A percentile compares a stretch with the other conserved stretches of the same genome.
These are phyloP conservation scores for Pseudonitzschia multiseries DNA, from an alignment of 108 stramenopile genomes.

Conservation along the genomic window DNA sequence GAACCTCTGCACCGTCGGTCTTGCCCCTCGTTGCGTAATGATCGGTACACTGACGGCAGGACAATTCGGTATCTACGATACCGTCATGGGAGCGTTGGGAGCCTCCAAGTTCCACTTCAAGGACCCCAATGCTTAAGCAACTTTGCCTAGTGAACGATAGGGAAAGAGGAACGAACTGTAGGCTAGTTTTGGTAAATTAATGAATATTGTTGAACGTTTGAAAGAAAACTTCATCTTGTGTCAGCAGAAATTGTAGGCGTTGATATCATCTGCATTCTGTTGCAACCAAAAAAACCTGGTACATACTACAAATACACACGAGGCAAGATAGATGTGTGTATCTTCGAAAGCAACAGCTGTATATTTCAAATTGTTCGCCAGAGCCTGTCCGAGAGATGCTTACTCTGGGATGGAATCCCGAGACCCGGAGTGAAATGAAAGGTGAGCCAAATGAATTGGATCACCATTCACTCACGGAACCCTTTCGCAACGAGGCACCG, in stretches of 20 bases:
- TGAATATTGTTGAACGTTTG: constrained; percentile 13
- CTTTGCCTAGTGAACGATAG: neutral
- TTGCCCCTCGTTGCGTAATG: constrained; percentile 97
- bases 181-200: constrained; percentile 14
- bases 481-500: constrained; percentile 31
- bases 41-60: constrained; percentile 98
- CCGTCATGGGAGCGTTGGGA: constrained; percentile 93
- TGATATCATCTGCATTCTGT: no score
- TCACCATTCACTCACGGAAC: constrained; percentile 15
- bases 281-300: no score
- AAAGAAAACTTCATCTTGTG: neutral
- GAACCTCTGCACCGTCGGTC: constrained; percentile 96
- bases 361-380: no score
- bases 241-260: neutral
- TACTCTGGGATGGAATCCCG: no score
- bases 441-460: neutral
- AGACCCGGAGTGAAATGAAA: neutral
- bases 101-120: constrained; percentile 98
- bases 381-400: no score
- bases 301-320: no score
- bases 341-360: no score
- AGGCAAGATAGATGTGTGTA: no score
- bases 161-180: constrained; percentile 6
- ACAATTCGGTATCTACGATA: constrained; percentile 99
- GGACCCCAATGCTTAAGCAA: constrained; percentile 45